These are phyloP conservation scores for Solanum gandarillasii DNA, from an alignment of 257 asterid genomes.

Conservation along the genomic window DNA sequence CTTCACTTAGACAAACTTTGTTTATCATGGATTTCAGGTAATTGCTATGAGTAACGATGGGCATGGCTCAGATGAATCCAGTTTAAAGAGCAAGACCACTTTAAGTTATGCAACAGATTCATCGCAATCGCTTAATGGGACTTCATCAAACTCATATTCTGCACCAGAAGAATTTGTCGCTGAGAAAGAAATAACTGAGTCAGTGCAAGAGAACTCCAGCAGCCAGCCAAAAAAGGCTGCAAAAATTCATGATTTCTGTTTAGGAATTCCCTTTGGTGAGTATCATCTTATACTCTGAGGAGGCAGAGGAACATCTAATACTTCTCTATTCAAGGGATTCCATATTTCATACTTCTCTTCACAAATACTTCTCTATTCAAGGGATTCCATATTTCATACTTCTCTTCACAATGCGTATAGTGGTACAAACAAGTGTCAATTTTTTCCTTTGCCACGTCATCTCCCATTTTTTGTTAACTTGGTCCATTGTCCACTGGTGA, in stretches of 20 bases:
- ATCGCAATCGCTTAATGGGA: slow-evolving; percentile 32
- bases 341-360: background rate
- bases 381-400: background rate
- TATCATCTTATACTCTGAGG: background rate
- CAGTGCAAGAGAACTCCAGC: slow-evolving; percentile 18
- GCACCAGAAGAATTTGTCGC: slow-evolving; percentile 19
- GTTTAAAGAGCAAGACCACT: slow-evolving; percentile 23
- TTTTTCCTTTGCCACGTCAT: background rate
- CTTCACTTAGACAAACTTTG: slow-evolving; percentile 5
- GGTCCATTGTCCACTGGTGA: background rate
- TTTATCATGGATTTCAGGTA: slow-evolving; percentile 24
- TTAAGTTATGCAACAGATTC: slow-evolving; percentile 38
- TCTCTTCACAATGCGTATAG: background rate
- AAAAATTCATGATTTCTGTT: slow-evolving; percentile 85
- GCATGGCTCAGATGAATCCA: slow-evolving; percentile 23
- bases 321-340: background rate
- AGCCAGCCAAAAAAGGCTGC: slow-evolving; percentile 53
- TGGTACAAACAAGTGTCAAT: background rate
- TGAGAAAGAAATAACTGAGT: slow-evolving; percentile 23
- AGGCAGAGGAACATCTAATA: background rate
- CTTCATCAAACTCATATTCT: slow-evolving; percentile 22
- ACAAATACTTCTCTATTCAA: background rate
- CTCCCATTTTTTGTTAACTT: background rate
- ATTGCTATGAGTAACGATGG: slow-evolving; percentile 38
- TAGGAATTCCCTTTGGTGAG: slow-evolving; percentile 94